Base-by-base conservation (phyloP, 768 basidiomycete genomes). In the Pholiota microspora region DNA sequence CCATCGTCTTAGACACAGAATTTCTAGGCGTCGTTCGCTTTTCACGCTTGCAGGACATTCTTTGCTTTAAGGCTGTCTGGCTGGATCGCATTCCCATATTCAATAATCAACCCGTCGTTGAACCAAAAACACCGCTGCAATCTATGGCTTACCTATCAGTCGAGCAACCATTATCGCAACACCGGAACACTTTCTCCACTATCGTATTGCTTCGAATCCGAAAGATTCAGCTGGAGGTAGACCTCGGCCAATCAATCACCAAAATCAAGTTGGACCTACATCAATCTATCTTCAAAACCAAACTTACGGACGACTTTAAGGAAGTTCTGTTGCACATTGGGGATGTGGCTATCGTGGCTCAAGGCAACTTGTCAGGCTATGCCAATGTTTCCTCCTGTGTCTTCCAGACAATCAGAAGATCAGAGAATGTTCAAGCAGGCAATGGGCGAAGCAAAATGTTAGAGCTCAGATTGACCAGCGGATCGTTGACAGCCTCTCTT, bases 31-130 rank as follows among this genome's bases (percentile, higher is more conserved):
- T 78, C 5, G 79, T 95, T 35, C 83, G 86, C 18, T 88, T 98
- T 63, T 90, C 91, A 3, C 84, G 94, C 10, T 71, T 97, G 25
- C 94, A 95, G 69, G 94, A 97, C 65, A 85, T 95, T 50, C 77
- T 98, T 16, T 94, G 92, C 68, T 93, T 96, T 80, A 95, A 95
- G 68, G 93, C 94, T 4, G 92, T 96, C 10, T 96, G 94, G 92
- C 68, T 96, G 44, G 93, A 95, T 64, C 84, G 85, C 32, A 91
- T 95, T 24, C 91, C 92, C 0, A 72, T 89, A 7, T 81, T 94
- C 62, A 81, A 83, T 34, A 77, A 71, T 31, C 69, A 72, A 49
- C 59, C 66, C 48, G 59, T 64, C 32, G 24, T 68, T 18, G 60
- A 68, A 42, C 47, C 51, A 60, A 71, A 58, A 28, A 62, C 34